phyloP scores from a whole-genome alignment of 2,329 filamentous ascomycete genomes.

The Xylaria sp. region DNA sequence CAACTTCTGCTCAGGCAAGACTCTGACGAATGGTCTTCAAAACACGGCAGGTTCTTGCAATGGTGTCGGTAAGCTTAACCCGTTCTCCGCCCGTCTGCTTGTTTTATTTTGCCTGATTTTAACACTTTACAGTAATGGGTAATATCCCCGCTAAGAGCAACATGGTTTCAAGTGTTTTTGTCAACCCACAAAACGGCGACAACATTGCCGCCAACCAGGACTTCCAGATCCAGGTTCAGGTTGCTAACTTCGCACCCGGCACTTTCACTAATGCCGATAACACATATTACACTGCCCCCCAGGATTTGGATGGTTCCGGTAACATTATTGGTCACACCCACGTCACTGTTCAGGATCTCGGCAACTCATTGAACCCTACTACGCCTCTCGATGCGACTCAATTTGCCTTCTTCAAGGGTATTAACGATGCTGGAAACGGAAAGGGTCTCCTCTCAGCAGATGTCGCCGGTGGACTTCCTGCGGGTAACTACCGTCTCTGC shows the following conservation, averaged over 20 bases:
- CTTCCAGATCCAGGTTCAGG: constrained; percentile 65
- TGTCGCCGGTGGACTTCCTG: constrained; percentile 67
- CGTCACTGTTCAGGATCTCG: constrained; percentile 67
- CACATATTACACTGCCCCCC: constrained; percentile 71
- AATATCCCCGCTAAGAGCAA: constrained; percentile 64
- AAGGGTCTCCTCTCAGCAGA: constrained; percentile 62
- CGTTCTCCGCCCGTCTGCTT: not conserved
- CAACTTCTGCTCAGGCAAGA: constrained; percentile 67
- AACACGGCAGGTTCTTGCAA: constrained; percentile 70
- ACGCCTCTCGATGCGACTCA: constrained; percentile 62
- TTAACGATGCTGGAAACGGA: constrained; percentile 69
- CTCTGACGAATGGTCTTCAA: constrained; percentile 70
- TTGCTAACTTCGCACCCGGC: constrained; percentile 65
- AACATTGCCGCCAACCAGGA: constrained; percentile 58
- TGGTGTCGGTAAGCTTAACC: constrained; percentile 61
- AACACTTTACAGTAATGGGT: constrained; percentile 62
- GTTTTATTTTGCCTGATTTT: not conserved
- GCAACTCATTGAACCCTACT: constrained; percentile 60
- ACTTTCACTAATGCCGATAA: constrained; percentile 68
- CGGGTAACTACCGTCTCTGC: constrained; percentile 73
- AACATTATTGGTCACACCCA: constrained; percentile 69
- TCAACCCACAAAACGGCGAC: constrained; percentile 63
- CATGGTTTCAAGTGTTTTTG: constrained; percentile 68
- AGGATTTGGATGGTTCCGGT: constrained; percentile 60
- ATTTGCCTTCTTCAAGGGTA: constrained; percentile 74